These are phyloP conservation scores for Magnolia officinalis DNA, from an alignment of 164 flowering plant genomes.

Conservation along the genomic window DNA sequence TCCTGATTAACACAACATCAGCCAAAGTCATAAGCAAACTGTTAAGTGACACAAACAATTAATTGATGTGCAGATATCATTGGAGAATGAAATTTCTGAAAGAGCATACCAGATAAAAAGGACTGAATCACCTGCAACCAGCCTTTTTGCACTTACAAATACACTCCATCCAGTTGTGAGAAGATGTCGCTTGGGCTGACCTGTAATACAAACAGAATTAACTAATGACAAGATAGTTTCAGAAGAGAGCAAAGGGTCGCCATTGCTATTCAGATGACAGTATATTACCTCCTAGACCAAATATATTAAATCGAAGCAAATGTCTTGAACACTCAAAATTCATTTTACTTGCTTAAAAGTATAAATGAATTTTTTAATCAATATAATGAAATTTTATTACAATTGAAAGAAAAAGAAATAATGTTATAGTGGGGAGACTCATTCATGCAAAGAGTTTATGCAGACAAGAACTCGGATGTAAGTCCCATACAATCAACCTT, in stretches of 20 bases:
- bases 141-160: constrained; percentile 84
- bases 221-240: background rate
- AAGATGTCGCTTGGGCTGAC: constrained; percentile 91
- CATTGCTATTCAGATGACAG: background rate
- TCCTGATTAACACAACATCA: constrained; percentile 42
- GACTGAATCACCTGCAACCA: constrained; percentile 93
- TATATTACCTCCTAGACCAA: background rate
- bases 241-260: background rate
- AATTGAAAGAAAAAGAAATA: background rate
- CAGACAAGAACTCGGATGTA: background rate
- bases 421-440: background rate
- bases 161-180: constrained; percentile 95
- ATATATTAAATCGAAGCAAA: no score
- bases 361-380: no score
- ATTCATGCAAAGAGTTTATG: background rate
- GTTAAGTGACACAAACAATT: background rate
- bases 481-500: background rate
- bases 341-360: no score
- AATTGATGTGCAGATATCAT: background rate
- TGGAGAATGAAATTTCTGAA: background rate
- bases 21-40: background rate
- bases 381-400: no score
- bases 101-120: constrained; percentile 73
- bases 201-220: constrained; percentile 36
- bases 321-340: no score